Percentiles rank a stretch among this genome's conserved stretches.
These are phyloP conservation scores for Podospora pseudocomata DNA, from an alignment of 495 filamentous ascomycete genomes.

Conservation along the genomic window DNA sequence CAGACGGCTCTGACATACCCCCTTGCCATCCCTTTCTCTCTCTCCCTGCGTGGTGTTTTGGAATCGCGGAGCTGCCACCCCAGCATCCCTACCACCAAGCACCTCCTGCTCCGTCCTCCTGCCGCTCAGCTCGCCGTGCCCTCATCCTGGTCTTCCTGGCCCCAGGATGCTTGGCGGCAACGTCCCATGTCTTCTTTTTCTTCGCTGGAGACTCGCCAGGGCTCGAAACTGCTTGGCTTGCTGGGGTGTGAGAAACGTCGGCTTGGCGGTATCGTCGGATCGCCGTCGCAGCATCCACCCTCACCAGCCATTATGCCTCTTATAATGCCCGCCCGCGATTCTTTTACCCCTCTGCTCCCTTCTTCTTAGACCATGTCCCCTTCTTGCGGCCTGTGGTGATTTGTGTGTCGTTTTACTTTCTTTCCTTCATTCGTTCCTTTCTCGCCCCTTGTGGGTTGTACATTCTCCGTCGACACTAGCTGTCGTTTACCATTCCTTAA, in stretches of 20 bases:
- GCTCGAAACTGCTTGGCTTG: constrained; percentile 35
- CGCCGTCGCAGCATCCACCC: constrained; percentile 25
- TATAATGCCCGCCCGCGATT: constrained; percentile 24
- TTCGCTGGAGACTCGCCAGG: constrained; percentile 6
- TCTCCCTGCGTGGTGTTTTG: constrained; percentile 42
- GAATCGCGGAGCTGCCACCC: constrained; percentile 38
- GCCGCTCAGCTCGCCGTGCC: constrained; percentile 22
- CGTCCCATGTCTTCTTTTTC: constrained; percentile 7
- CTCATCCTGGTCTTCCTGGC: constrained; percentile 28
- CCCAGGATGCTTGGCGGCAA: constrained; percentile 27
- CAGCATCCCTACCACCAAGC: constrained; percentile 13
- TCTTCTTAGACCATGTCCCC: constrained; percentile 30
- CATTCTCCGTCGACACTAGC: constrained; percentile 35
- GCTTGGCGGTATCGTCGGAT: constrained; percentile 36
- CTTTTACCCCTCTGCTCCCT: constrained; percentile 21
- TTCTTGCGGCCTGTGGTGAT: constrained; percentile 42
- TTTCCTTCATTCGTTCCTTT: constrained; percentile 50
- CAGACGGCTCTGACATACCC: constrained; percentile 23
- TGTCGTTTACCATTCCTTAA: constrained; percentile 36
- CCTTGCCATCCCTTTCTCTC: constrained; percentile 21
- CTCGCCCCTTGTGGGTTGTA: constrained; percentile 37
- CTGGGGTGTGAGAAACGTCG: constrained; percentile 40
- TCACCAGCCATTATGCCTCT: constrained; percentile 21
- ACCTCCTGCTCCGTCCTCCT: constrained; percentile 30
- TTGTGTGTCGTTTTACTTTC: constrained; percentile 36